These are phyloP conservation scores for Blastomyces percursus DNA, from an alignment of 2,329 filamentous ascomycete genomes.

Conservation along the genomic window DNA sequence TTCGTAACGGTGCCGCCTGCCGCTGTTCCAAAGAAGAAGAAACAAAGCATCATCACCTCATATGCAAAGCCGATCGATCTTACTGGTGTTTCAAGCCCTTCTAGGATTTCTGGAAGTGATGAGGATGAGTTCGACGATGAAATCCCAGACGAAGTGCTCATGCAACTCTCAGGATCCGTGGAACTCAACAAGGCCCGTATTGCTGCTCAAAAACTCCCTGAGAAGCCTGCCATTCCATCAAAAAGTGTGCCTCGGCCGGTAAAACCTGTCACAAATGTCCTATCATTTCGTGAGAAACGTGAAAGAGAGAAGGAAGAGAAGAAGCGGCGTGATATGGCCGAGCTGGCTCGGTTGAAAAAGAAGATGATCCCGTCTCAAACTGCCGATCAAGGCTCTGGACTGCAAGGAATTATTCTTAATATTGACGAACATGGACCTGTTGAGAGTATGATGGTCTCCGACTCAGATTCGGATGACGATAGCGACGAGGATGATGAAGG, in stretches of 20 bases:
- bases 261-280: slow-evolving; percentile 30
- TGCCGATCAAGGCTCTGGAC: slow-evolving; percentile 66
- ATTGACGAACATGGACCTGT: slow-evolving; percentile 67
- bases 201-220: slow-evolving; percentile 14
- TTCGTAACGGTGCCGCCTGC: slow-evolving; percentile 30
- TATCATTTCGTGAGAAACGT: slow-evolving; percentile 60
- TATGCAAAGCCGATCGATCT: slow-evolving; percentile 29
- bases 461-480: slow-evolving; percentile 55
- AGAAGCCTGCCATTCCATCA: slow-evolving; percentile 7
- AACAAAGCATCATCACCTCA: slow-evolving; percentile 33
- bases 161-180: slow-evolving; percentile 33
- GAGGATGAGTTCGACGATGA: slow-evolving; percentile 35
- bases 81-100: slow-evolving; percentile 26
- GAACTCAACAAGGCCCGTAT: slow-evolving; percentile 31
- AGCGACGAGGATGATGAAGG: slow-evolving; percentile 65
- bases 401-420: slow-evolving; percentile 58
- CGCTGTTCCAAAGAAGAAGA: slow-evolving; percentile 34
- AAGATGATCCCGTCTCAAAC: slow-evolving; percentile 40
- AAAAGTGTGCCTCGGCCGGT: slow-evolving; percentile 9
- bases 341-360: slow-evolving; percentile 58
- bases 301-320: slow-evolving; percentile 64
- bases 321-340: slow-evolving; percentile 59
- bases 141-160: slow-evolving; percentile 31
- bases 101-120: slow-evolving; percentile 25
- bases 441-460: slow-evolving; percentile 80